Base-by-base conservation (phyloP, 805 yeast genomes). In the Kazachstania martiniae region DNA sequence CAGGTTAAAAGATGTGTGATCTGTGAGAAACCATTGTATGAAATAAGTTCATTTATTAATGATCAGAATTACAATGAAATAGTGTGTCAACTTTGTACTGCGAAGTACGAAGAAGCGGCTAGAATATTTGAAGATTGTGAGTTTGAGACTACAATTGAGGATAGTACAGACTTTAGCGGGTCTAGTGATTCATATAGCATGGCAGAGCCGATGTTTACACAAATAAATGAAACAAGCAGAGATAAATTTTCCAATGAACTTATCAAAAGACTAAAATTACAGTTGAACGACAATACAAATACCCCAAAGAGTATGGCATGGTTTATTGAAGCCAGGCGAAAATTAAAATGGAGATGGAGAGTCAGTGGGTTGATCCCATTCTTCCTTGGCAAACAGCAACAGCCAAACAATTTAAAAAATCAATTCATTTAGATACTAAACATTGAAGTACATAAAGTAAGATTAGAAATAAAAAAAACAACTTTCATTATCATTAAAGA, bases 11-110 rank as follows among this genome's bases (percentile, higher is more conserved):
- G 51, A 28, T 79, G 89, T 47, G 72, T 76, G n/a, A 58, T 79
- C 9, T 79, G 89, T 51, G 83, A 77, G 24, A 69, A 66, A 33
- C 82, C 85, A 12, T 50, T 79, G 18, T 79, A 77, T 49, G 85
- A 78, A 36, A 42, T 75, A 51, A 59, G 79, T 39, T 41, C 43
- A 7, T 31, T 45, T 13, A 18, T 47, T 8, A 36, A 36, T 12
- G 39, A 44, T 16, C 40, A 43, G 21, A 46, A 45, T 26, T 67
- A 53, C 43, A 60, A 62, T 25, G 83, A 77, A 44, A 67, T 77
- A 37, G 77, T 77, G 0, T 77, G 86, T 44, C 66, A 70, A 29
- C 66, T 66, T 33, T 77, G 86, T 42, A 69, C 76, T 10, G 72
- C 61, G 32, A 63, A 60, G n/a, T 74, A 73, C 44, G 78, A 73